phyloP scores from a whole-genome alignment of 179 eudicot species.

The Beta corolliflora region DNA sequence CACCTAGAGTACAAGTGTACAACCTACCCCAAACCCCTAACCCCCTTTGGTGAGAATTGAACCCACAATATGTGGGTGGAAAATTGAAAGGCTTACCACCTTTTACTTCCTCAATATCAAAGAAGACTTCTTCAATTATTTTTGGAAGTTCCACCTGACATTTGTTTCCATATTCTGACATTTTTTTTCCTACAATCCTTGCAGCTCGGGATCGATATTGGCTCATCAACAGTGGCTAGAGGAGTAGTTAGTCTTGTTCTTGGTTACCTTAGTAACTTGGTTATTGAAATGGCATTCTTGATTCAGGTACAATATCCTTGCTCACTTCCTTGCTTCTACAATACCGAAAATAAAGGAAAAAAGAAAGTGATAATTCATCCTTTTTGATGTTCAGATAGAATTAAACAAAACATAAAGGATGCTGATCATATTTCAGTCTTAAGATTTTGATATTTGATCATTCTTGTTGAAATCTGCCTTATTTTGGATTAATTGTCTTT shows the following conservation, averaged over 20 bases:
- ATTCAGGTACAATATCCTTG: constrained; percentile 58
- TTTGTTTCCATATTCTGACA: neutral
- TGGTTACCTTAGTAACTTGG: constrained; percentile 79
- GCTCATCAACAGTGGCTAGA: constrained; percentile 84
- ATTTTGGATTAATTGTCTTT: neutral
- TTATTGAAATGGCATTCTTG: constrained; percentile 76
- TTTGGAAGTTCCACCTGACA: neutral
- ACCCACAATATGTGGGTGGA: too few species aligned
- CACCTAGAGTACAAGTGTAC: too few species aligned
- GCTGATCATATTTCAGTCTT: neutral
- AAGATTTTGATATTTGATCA: neutral
- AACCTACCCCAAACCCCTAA: too few species aligned
- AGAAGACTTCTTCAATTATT: neutral
- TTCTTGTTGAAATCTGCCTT: neutral
- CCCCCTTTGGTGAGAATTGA: too few species aligned
- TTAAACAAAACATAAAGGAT: neutral
- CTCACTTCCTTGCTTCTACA: neutral
- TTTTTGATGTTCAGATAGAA: neutral
- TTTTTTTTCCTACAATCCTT: neutral
- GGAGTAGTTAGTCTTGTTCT: constrained; percentile 79
- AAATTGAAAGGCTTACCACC: too few species aligned
- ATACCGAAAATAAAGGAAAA: neutral
- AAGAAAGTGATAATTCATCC: neutral
- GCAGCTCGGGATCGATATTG: constrained; percentile 73
- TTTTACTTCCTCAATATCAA: too few species aligned